These are phyloP conservation scores for Rhizophora apiculata DNA, from an alignment of 345 rosid species.

Conservation along the genomic window DNA sequence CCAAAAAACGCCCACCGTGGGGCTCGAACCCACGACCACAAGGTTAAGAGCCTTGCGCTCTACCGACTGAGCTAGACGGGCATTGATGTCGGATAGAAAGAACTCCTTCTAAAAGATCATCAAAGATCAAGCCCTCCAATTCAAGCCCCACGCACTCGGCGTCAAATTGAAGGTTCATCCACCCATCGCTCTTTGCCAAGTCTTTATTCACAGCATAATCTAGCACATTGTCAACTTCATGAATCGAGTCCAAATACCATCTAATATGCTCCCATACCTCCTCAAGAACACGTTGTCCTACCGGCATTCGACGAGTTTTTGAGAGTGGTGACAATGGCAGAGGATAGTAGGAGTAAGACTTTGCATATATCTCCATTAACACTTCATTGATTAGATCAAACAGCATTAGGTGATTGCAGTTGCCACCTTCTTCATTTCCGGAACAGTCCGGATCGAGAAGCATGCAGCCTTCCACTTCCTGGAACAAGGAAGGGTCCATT, in stretches of 20 bases:
- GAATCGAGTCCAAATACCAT: conserved; percentile 42
- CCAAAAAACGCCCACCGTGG: conserved; percentile 35
- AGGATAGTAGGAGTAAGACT: conserved; percentile 56
- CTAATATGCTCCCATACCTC: conserved; percentile 66
- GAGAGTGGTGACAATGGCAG: conserved; percentile 48
- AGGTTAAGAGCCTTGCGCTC: conserved; percentile 49
- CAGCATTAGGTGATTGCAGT: conserved; percentile 41
- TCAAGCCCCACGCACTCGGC: conserved; percentile 67
- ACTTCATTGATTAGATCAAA: conserved; percentile 72
- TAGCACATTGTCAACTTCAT: conserved; percentile 34
- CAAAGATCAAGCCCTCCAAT: conserved; percentile 61
- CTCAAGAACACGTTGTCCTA: conserved; percentile 49
- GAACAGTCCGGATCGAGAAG: conserved; percentile 43
- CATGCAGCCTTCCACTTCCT: conserved; percentile 49
- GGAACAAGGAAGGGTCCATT: conserved; percentile 47
- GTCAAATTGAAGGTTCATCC: conserved; percentile 85
- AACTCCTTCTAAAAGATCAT: conserved; percentile 62
- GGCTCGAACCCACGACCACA: conserved; percentile 56
- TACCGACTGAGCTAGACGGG: conserved; percentile 7
- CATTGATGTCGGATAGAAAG: conserved; percentile 1
- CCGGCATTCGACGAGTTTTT: conserved; percentile 51
- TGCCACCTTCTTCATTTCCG: conserved; percentile 36
- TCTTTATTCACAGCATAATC: conserved; percentile 51
- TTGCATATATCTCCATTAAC: conserved; percentile 54
- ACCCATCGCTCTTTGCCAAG: conserved; percentile 47